phyloP scores from a whole-genome alignment of 163 green algal species.

The Chlamydomonas reinhardtii region DNA sequence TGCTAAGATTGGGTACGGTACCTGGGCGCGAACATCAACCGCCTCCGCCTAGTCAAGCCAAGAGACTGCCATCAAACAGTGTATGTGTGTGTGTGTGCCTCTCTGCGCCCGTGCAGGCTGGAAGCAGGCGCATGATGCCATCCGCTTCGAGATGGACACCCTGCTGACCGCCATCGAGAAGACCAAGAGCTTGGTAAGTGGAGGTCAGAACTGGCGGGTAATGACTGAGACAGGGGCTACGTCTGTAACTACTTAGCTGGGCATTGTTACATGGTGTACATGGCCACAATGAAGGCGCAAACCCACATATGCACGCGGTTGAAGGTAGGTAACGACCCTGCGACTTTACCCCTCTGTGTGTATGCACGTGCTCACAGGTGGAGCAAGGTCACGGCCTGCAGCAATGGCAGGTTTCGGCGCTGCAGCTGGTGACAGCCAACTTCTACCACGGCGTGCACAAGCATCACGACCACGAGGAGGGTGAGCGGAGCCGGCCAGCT shows the following conservation, averaged over 20 bases:
- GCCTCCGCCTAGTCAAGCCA: too few relatives aligned
- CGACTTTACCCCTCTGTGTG: too few relatives aligned
- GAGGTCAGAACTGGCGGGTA: too few relatives aligned
- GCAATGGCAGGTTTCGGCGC: conserved; percentile 22
- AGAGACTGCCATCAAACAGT: too few relatives aligned
- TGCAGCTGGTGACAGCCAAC: neutral
- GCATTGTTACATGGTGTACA: too few relatives aligned
- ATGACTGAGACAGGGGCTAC: neutral
- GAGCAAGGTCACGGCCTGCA: neutral
- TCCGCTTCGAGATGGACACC: conserved; percentile 32
- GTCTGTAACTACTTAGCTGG: too few relatives aligned
- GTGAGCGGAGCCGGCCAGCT: neutral
- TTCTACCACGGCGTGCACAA: neutral
- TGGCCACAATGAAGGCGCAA: too few relatives aligned
- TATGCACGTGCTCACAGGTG: conserved; percentile 6
- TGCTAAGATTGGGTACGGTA: too few relatives aligned
- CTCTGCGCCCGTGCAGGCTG: conserved; percentile 12
- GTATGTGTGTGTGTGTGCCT: too few relatives aligned
- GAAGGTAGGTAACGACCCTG: too few relatives aligned
- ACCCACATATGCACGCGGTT: too few relatives aligned
- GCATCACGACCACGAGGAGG: conserved; percentile 33
- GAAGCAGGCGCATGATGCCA: conserved; percentile 35
- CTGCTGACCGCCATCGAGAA: neutral
- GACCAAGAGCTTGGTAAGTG: neutral
- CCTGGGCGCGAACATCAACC: too few relatives aligned